phyloP scores from a whole-genome alignment of 306 rosid species.

The Vachellia collinsii region DNA sequence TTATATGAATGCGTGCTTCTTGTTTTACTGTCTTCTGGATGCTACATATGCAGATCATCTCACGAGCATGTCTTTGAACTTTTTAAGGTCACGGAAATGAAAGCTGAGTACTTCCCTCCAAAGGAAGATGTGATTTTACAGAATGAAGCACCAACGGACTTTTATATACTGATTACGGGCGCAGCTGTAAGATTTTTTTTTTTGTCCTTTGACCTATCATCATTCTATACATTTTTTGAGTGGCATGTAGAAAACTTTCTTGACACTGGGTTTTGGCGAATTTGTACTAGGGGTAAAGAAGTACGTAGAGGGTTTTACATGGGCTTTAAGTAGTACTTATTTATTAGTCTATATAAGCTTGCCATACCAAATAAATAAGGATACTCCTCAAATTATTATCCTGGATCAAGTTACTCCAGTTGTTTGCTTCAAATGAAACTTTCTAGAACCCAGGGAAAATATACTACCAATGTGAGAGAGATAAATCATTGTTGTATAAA shows the following conservation, averaged over 20 bases:
- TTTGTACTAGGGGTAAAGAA: neutral
- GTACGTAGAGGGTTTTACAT: neutral
- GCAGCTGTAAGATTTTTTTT: constrained; percentile 55
- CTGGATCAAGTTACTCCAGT: neutral
- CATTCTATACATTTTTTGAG: neutral
- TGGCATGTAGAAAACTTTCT: neutral
- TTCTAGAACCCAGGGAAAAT: no score
- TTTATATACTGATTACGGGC: constrained; percentile 73
- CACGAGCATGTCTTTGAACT: constrained; percentile 19
- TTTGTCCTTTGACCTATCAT: constrained; percentile 21
- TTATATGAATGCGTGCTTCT: constrained; percentile 3
- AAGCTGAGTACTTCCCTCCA: constrained; percentile 92
- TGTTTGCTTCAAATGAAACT: neutral
- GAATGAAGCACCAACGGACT: constrained; percentile 88
- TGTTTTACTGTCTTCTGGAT: constrained; percentile 24
- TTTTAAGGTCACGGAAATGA: constrained; percentile 82
- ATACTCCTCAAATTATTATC: neutral
- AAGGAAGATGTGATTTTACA: constrained; percentile 81
- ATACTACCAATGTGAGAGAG: no score
- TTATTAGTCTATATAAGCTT: neutral
- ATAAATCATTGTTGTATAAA: no score
- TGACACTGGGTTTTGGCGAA: neutral
- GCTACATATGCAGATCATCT: constrained; percentile 2
- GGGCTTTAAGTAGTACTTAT: neutral
- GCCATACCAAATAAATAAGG: neutral